phyloP scores from a whole-genome alignment of 371 early-diverging fungal species.

The Rhizopus arrhizus region DNA sequence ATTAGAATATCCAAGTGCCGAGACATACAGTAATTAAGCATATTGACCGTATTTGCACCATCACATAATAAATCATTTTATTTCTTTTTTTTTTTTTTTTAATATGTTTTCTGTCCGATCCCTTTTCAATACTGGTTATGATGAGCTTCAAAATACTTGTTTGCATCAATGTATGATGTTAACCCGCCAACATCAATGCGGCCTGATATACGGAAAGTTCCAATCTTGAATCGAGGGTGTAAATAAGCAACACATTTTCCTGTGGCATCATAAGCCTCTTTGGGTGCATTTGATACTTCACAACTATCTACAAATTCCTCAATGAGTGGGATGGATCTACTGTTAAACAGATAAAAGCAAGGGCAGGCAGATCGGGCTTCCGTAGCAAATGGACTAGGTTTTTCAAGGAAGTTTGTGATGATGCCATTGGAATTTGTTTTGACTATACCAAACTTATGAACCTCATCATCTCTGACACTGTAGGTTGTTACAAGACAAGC shows the following conservation, averaged over 20 bases:
- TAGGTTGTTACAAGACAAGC: constrained; percentile 54
- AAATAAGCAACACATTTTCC: constrained; percentile 61
- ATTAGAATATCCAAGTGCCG: constrained; percentile 1
- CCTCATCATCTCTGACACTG: constrained; percentile 40
- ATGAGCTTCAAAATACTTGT: constrained; percentile 42
- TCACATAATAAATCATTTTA: neutral
- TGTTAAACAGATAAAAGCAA: constrained; percentile 60
- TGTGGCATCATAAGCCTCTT: constrained; percentile 63
- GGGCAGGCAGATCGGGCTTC: constrained; percentile 59
- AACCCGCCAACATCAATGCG: constrained; percentile 69
- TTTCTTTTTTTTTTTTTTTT: neutral
- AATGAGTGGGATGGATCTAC: constrained; percentile 33
- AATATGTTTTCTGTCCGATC: too few species aligned
- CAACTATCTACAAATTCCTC: constrained; percentile 47
- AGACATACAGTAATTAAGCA: neutral
- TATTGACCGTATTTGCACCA: too few species aligned
- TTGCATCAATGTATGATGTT: constrained; percentile 54
- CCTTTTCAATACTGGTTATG: neutral
- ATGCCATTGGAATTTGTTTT: constrained; percentile 36
- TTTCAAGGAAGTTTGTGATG: constrained; percentile 59
- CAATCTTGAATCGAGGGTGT: constrained; percentile 43
- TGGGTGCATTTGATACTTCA: constrained; percentile 26
- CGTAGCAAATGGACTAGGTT: constrained; percentile 54
- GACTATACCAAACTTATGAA: constrained; percentile 61
- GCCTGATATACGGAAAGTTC: constrained; percentile 53